Evolutionary conservation across 257 asterid genomes (phyloP), one percentile per base, ranked within the genome.

Genomic region (Przewalskia tangutica): DNA sequence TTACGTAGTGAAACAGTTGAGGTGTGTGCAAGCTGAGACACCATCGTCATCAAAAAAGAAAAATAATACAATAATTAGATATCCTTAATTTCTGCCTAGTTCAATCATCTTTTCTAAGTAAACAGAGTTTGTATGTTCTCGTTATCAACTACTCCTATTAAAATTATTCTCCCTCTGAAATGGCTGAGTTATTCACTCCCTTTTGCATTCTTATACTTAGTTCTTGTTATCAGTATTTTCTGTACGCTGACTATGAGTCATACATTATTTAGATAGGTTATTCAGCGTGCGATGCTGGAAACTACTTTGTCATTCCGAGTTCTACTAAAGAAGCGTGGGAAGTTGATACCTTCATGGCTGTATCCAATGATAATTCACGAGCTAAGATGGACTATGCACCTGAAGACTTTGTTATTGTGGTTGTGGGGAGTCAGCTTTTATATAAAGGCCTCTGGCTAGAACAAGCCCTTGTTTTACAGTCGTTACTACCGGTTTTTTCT

Each of bases 391-490:
- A 84, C 68, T 77, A 85, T 67, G 87, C 87, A 54, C 83, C 87
- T 54, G 87, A 85, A 81, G 87, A 87, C 79, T 94, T 96, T 79
- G 85, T 90, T 83, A 83, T 94, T 82, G 92, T 89, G 63, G 77
- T 96, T 81, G 94, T 92, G 83, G 98, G 98, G 80, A 91, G 92
- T 81, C 95, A 89, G 76, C 86, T 94, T 81, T 83, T 89, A 40
- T 91, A 96, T 84, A 89, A 84, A 89, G 95, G 97, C 83, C 86
- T 89, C 38, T 96, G 98, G 99, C 95, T 94, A 63, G 98, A 96
- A 77, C 95, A 94, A 76, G 96, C 98, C 88, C 86, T 94, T 58
- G 86, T 96, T 79, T 89, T 96, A 79, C 91, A 91, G 88, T 94
- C 98, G 81, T 81, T 94, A 60, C 67, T 89, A 77, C 98, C 98